A percentile compares a stretch with the other conserved stretches of the same genome.
Evolutionary conservation across 2,329 filamentous ascomycete species (phyloP).

Genomic region (Shiraia bambusicola): DNA sequence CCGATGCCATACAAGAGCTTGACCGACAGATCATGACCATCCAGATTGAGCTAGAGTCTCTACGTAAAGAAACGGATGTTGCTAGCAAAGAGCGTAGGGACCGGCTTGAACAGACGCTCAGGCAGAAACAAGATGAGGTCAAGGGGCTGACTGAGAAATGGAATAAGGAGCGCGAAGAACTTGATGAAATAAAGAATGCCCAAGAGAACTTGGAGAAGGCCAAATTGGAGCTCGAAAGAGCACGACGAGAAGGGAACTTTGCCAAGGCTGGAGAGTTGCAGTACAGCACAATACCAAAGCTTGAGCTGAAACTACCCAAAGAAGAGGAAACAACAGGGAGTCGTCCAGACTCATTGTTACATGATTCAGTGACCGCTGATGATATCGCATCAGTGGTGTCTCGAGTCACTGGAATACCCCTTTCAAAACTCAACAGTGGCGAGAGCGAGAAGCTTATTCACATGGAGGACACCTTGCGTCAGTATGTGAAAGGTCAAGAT

Average conservation of each 20-base stretch:
- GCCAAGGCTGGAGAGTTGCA: constrained; percentile 85
- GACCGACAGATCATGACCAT: constrained; percentile 97
- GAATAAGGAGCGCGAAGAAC: constrained; percentile 85
- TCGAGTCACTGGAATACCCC: constrained; percentile 86
- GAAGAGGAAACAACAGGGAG: constrained; percentile 57
- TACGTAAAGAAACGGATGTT: constrained; percentile 91
- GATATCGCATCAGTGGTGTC: constrained; percentile 94
- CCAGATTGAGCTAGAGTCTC: constrained; percentile 91
- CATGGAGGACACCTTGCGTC: constrained; percentile 87
- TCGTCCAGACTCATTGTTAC: constrained; percentile 65
- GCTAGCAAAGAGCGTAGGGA: constrained; percentile 84
- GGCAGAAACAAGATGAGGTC: constrained; percentile 74
- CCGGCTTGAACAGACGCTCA: constrained; percentile 77
- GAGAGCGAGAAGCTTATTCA: constrained; percentile 93
- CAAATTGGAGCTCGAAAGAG: constrained; percentile 80
- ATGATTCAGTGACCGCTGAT: constrained; percentile 92
- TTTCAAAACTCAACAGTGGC: constrained; percentile 87
- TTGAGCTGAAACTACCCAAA: constrained; percentile 77
- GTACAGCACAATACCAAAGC: constrained; percentile 79
- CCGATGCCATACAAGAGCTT: constrained; percentile 87
- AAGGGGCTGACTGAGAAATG: constrained; percentile 76
- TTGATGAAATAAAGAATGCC: constrained; percentile 81
- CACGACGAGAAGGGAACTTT: constrained; percentile 85
- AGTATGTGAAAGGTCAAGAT: constrained; percentile 88
- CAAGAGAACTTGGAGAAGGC: constrained; percentile 89